A percentile compares a stretch with the other conserved stretches of the same genome.
phyloP scores from a whole-genome alignment of 2,329 filamentous ascomycete species.

The Cercospora sp. region DNA sequence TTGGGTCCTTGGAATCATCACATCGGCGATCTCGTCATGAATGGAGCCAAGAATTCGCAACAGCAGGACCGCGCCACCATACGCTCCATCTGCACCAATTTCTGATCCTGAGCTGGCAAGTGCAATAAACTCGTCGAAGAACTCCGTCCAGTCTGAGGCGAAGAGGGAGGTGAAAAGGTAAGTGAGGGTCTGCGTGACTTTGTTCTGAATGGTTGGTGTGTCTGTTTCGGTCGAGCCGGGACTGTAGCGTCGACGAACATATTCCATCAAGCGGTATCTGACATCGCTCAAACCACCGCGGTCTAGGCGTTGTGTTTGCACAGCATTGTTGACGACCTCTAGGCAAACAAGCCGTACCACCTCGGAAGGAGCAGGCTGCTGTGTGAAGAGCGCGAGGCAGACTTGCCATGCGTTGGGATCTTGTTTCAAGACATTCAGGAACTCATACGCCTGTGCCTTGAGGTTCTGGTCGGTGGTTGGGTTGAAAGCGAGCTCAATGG shows the following conservation, averaged over 20 bases:
- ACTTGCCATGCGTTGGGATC: conserved; percentile 88
- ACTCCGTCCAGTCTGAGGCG: conserved; percentile 79
- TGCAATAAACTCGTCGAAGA: conserved; percentile 85
- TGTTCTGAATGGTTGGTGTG: conserved; percentile 82
- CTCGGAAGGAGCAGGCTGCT: conserved; percentile 73
- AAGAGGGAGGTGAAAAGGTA: conserved; percentile 90
- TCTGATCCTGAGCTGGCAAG: conserved; percentile 65
- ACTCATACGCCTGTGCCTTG: conserved; percentile 80
- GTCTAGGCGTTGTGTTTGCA: conserved; percentile 78
- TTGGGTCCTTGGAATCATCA: conserved; percentile 75
- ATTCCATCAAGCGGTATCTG: conserved; percentile 78
- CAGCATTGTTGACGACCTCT: conserved; percentile 89
- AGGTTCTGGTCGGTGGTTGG: conserved; percentile 72
- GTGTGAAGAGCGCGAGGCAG: conserved; percentile 81
- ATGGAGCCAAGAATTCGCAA: conserved; percentile 84
- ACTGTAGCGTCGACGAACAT: conserved; percentile 75
- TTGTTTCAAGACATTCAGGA: conserved; percentile 72
- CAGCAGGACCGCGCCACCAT: conserved; percentile 78
- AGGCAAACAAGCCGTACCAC: conserved; percentile 86
- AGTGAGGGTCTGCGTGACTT: conserved; percentile 92
- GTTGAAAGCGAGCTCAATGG: conserved; percentile 91
- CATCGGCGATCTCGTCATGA: conserved; percentile 96
- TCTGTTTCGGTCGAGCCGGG: conserved; percentile 61
- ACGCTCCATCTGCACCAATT: conserved; percentile 61
- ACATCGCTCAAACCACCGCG: conserved; percentile 70